Base-by-base conservation (phyloP, 2,329 filamentous ascomycete genomes). In the Knufia fluminis region DNA sequence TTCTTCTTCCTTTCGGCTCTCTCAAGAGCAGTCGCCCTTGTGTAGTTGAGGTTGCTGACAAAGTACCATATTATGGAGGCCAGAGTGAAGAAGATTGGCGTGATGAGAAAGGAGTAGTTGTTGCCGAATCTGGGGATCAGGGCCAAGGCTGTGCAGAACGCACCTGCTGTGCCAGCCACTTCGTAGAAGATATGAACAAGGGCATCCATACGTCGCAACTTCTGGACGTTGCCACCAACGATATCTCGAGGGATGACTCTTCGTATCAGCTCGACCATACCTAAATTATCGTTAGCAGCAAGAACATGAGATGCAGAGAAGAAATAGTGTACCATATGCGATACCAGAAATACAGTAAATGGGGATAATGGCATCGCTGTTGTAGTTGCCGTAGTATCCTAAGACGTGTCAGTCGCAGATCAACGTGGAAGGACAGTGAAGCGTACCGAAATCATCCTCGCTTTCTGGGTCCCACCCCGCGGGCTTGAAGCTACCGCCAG, bases 51-150 rank as follows among this genome's bases (percentile, higher is more conserved):
- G 42, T 70, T 65, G n/a, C 62, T 62, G 50, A 76, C 67, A 58
- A 73, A 73, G 60, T 65, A 71, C 71, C 72, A 76, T 4, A 65
- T 53, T 19, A 64, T 54, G 4, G 68, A 65, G n/a, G 68, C 66
- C 26, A 64, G 48, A 4, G 63, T 53, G 57, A 74, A 76, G 61
- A 69, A 71, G 26, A 75, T 65, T 0, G 73, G 73, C 0, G 72
- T 73, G 54, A 76, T 67, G 52, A 75, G 66, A 61, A 75, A 75
- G 36, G 71, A 70, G 50, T 69, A 71, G 62, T 75, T 76, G 62
- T 74, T 74, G 32, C 73, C 73, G 10, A 75, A 66, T 36, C 63
- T 61, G 1, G 72, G 71, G 45, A 76, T 74, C n/a, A 76, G 60
- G 8, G 64, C 70, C n/a, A 75, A 64, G 4, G 70, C 72, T 1